A percentile compares a stretch with the other conserved stretches of the same genome.
Conservation (phyloP, 345 rosid species). For the Eucalyptus pauciflora region DNA sequence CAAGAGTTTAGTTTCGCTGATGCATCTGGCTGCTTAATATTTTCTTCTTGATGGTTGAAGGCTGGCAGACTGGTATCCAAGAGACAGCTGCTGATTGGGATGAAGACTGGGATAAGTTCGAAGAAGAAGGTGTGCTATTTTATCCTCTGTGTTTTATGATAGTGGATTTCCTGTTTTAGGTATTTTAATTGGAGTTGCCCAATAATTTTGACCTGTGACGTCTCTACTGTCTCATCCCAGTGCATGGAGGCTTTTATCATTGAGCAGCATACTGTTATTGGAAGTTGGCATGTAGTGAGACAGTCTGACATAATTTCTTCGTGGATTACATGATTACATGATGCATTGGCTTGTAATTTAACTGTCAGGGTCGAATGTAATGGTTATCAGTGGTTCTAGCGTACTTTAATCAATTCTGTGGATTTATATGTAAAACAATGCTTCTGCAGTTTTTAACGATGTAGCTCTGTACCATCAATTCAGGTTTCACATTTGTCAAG, state of each 20-base stretch:
- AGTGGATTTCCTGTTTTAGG: neutral
- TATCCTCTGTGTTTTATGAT: neutral
- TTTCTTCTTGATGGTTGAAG: constrained; percentile 20
- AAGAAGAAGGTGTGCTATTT: constrained; percentile 59
- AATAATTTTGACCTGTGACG: neutral
- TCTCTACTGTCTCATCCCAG: neutral
- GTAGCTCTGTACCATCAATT: neutral
- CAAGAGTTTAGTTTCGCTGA: neutral
- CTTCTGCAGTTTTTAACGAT: neutral
- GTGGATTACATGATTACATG: neutral
- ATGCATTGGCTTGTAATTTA: neutral
- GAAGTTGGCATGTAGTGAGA: neutral
- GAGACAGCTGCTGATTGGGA: constrained; percentile 96
- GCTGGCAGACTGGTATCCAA: constrained; percentile 97
- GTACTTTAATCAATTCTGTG: neutral
- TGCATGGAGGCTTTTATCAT: neutral
- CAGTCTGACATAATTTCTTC: neutral
- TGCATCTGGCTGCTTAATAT: neutral
- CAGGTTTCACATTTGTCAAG: constrained; percentile 82
- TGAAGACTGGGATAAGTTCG: constrained; percentile 90
- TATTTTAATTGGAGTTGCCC: neutral
- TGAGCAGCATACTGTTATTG: neutral
- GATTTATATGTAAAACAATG: neutral
- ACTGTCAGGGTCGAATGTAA: neutral
- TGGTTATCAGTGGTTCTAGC: neutral